phyloP scores from a whole-genome alignment of 257 asterid species.

The Solanum etuberosum region DNA sequence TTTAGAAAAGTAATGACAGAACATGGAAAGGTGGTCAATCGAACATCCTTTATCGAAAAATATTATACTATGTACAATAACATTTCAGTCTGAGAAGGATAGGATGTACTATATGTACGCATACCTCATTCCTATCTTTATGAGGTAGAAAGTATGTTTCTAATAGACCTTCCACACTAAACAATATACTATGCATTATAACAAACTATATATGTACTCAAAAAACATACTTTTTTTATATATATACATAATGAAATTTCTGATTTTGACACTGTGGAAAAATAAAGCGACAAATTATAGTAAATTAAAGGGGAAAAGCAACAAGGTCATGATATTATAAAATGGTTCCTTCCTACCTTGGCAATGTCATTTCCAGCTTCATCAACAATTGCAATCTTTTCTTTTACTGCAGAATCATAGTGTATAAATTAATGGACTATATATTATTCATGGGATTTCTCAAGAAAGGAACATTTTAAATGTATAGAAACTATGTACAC shows the following conservation, averaged over 20 bases:
- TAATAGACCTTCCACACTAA: no score
- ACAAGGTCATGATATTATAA: not conserved
- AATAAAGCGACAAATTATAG: not conserved
- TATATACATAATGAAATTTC: not conserved
- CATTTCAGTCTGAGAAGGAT: not conserved
- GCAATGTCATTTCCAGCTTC: not conserved
- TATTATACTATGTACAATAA: not conserved
- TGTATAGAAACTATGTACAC: not conserved
- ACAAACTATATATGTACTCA: no score
- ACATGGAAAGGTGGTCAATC: not conserved
- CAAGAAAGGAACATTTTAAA: not conserved
- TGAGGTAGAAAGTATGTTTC: no score
- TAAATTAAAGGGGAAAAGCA: not conserved
- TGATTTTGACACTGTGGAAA: not conserved
- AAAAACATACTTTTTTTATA: no score
- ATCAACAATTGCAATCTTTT: not conserved
- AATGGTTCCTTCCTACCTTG: not conserved
- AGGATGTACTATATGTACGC: not conserved
- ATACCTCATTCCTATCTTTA: not conserved
- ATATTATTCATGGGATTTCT: not conserved
- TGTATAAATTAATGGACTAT: not conserved
- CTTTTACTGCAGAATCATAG: not conserved
- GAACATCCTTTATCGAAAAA: not conserved
- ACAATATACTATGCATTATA: no score
- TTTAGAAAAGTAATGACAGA: not conserved